Evolutionary conservation across 2,329 filamentous ascomycete species (phyloP).

Genomic region (Phaeosphaeria sp.): DNA sequence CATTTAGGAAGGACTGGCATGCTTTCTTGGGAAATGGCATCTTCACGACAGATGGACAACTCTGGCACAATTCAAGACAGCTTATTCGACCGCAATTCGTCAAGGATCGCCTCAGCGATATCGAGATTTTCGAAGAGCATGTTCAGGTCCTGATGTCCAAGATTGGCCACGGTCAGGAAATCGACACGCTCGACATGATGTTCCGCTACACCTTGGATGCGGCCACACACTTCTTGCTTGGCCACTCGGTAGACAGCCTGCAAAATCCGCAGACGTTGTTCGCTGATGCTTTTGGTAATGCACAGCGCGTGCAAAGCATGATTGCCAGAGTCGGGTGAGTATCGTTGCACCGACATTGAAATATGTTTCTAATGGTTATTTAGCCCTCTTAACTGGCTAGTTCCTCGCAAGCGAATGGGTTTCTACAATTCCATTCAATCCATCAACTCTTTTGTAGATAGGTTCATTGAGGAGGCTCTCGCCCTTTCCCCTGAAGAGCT

Average conservation of each 20-base stretch:
- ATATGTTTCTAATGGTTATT: slow-evolving; percentile 5
- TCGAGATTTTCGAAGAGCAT: slow-evolving; percentile 82
- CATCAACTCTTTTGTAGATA: slow-evolving; percentile 78
- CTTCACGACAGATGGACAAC: slow-evolving; percentile 75
- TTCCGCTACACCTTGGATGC: slow-evolving; percentile 81
- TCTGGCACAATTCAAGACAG: slow-evolving; percentile 82
- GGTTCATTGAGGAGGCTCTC: slow-evolving; percentile 78
- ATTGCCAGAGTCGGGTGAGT: slow-evolving; percentile 67
- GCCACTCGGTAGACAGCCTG: slow-evolving; percentile 71
- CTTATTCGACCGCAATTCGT: slow-evolving; percentile 87
- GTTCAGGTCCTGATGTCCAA: slow-evolving; percentile 74
- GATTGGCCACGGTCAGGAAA: slow-evolving; percentile 59
- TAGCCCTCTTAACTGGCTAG: slow-evolving; percentile 65
- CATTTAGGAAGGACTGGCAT: slow-evolving; percentile 77
- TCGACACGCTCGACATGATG: slow-evolving; percentile 79
- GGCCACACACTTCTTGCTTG: slow-evolving; percentile 85
- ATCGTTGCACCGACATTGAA: neutral
- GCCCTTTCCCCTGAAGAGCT: slow-evolving; percentile 74
- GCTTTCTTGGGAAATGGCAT: slow-evolving; percentile 75
- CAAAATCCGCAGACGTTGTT: slow-evolving; percentile 68
- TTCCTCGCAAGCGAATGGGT: slow-evolving; percentile 66
- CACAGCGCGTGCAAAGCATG: slow-evolving; percentile 75
- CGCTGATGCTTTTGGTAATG: slow-evolving; percentile 80
- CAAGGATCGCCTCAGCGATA: slow-evolving; percentile 80
- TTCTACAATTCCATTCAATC: slow-evolving; percentile 70